Base-by-base conservation (phyloP, 306 rosid genomes). In the Geum urbanum region DNA sequence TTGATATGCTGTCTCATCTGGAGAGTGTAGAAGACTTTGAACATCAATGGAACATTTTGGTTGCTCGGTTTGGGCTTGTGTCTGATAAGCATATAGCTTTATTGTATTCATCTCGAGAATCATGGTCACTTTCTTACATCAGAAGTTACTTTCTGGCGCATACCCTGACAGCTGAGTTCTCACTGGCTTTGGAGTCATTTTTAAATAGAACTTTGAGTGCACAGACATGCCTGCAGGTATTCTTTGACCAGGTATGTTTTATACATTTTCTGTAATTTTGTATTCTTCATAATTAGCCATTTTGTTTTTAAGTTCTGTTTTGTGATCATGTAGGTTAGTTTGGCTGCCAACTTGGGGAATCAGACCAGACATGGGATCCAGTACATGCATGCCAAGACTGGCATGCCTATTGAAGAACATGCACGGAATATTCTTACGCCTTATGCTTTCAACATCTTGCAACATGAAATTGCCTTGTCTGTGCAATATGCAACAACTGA, bases 361-460 rank as follows among this genome's bases (percentile, higher is more conserved):
- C 77, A 48, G 65, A 72, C 74, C 60, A 72, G 75, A 71, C 86
- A 76, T 59, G 70, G 73, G 73, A 64, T 80, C 73, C 83, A 72
- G 54, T 78, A 76, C 72, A 70, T 62, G 78, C 67, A 74, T 54
- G 74, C 82, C 61, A 87, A 78, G 79, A 84, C 91, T 4, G 64
- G 89, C 81, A 84, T 82, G 84, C 92, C 92, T n/a, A 70, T 87
- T 10, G 92, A 87, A 82, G 86, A 87, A 76, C 89, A 84, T 72
- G 89, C 89, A 18, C 79, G 72, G 60, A 82, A 70, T 62, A 72
- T 80, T 66, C 86, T 82, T 63, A 80, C 92, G 15, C 89, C 89
- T 65, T 87, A 82, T 47, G 86, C 84, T 69, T 87, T 87, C 84
- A 79, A 63, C 57, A 62, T 76, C 70, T 80, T 87, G 27, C 89